Evolutionary conservation across 2,329 filamentous ascomycete species (phyloP).

Genomic region (Penicillium sp.): DNA sequence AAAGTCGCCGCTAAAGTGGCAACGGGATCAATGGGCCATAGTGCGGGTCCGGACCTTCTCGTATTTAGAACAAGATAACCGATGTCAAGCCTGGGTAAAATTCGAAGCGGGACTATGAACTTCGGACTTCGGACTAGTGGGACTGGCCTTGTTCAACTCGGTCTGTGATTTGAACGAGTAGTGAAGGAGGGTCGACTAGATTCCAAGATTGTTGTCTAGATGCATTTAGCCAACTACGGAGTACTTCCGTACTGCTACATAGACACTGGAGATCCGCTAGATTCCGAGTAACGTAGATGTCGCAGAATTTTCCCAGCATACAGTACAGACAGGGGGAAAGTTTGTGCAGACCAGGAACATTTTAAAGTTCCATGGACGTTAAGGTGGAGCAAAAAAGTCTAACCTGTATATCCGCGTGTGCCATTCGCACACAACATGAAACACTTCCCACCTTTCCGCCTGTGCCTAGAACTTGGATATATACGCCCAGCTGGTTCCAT

Average conservation of each 20-base stretch:
- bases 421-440: neutral
- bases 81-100: neutral
- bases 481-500: neutral
- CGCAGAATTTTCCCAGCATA: too few species aligned
- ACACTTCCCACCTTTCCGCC: neutral
- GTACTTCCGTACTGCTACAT: neutral
- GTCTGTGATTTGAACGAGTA: too few species aligned
- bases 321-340: too few species aligned
- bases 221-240: too few species aligned
- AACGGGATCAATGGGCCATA: slow-evolving; percentile 4
- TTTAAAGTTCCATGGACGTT: neutral
- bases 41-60: slow-evolving; percentile 8
- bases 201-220: too few species aligned
- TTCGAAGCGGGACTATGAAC: slow-evolving; percentile 2
- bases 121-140: too few species aligned
- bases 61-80: neutral
- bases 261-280: neutral
- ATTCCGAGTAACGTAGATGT: neutral
- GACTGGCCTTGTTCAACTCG: too few species aligned
- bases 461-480: neutral
- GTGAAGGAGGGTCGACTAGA: too few species aligned
- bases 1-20: slow-evolving; percentile 12
- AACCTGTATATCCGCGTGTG: neutral
- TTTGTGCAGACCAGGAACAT: neutral
- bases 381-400: slow-evolving; percentile 4